Conservation (phyloP, 1,139 yeast genomes). For the Waltiozyma sp. region DNA sequence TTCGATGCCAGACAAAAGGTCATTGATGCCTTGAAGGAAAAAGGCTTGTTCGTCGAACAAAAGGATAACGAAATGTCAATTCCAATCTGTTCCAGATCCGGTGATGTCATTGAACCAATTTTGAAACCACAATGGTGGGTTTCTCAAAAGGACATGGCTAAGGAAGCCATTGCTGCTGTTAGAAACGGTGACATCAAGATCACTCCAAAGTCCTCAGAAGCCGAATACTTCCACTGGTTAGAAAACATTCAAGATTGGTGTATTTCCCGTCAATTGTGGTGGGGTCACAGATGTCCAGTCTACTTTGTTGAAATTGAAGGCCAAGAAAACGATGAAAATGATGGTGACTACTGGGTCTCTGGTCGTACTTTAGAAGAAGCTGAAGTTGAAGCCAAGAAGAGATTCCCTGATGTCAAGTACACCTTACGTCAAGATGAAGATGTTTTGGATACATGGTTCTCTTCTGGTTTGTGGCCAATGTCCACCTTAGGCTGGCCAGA, state of each 20-base stretch:
- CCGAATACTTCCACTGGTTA: constrained; percentile 93
- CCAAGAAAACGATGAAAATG: constrained; percentile 36
- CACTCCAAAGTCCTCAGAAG: constrained; percentile 80
- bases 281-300: constrained; percentile 99
- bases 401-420: constrained; percentile 61
- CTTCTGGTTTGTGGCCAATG: constrained; percentile 97
- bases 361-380: constrained; percentile 83
- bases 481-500: constrained; percentile 96
- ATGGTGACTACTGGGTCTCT: constrained; percentile 81
- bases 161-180: constrained; percentile 79
- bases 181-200: constrained; percentile 72
- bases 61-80: constrained; percentile 92
- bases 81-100: constrained; percentile 91
- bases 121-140: constrained; percentile 99
- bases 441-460: constrained; percentile 97
- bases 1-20: constrained; percentile 88
- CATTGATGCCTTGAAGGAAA: constrained; percentile 66
- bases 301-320: constrained; percentile 81
- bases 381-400: constrained; percentile 60
- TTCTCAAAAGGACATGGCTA: constrained; percentile 80
- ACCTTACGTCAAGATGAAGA: constrained; percentile 92
- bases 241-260: constrained; percentile 99
- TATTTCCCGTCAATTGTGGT: constrained; percentile 98
- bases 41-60: constrained; percentile 71
- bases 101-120: constrained; percentile 92